phyloP scores from a whole-genome alignment of 1,139 yeast genomes.

The Cylindricascospora bacillispora region DNA sequence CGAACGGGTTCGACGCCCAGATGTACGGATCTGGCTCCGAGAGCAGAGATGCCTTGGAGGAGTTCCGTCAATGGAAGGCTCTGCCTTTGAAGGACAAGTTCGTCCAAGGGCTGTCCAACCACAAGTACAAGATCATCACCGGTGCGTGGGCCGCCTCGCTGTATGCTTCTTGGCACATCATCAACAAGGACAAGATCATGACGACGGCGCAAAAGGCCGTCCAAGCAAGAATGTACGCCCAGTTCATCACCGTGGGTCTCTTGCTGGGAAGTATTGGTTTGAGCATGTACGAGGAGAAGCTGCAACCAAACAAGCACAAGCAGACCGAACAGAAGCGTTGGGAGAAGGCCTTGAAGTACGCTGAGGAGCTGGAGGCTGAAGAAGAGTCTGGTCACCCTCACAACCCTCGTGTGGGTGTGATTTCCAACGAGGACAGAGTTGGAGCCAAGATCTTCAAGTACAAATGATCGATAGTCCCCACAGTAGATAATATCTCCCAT shows the following conservation, averaged over 20 bases:
- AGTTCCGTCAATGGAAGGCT: constrained; percentile 39
- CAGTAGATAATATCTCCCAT: too few relatives aligned
- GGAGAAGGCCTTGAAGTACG: constrained; percentile 31
- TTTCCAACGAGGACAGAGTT: constrained; percentile 22
- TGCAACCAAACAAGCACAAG: constrained; percentile 31
- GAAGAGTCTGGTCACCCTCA: constrained; percentile 8
- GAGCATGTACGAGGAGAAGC: constrained; percentile 49
- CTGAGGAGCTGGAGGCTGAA: constrained; percentile 28
- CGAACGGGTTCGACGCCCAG: constrained; percentile 40
- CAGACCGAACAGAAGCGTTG: constrained; percentile 30
- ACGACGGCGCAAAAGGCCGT: constrained; percentile 76
- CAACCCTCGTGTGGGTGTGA: too few relatives aligned
- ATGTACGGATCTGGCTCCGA: constrained; percentile 30
- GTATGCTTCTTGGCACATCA: constrained; percentile 70
- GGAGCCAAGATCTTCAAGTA: constrained; percentile 24
- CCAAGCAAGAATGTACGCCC: constrained; percentile 92
- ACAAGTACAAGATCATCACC: constrained; percentile 67
- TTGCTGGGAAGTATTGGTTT: constrained; percentile 53
- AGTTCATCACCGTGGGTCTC: constrained; percentile 58
- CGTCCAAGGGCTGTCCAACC: constrained; percentile 34
- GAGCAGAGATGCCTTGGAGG: constrained; percentile 34
- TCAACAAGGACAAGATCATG: constrained; percentile 67
- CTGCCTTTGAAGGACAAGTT: constrained; percentile 35
- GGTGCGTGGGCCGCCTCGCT: constrained; percentile 80
- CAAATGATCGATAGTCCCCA: too few relatives aligned